A percentile compares a stretch with the other conserved stretches of the same genome.
Evolutionary conservation across 2,329 filamentous ascomycete genomes (phyloP).

Genomic region (Botryotinia calthae): DNA sequence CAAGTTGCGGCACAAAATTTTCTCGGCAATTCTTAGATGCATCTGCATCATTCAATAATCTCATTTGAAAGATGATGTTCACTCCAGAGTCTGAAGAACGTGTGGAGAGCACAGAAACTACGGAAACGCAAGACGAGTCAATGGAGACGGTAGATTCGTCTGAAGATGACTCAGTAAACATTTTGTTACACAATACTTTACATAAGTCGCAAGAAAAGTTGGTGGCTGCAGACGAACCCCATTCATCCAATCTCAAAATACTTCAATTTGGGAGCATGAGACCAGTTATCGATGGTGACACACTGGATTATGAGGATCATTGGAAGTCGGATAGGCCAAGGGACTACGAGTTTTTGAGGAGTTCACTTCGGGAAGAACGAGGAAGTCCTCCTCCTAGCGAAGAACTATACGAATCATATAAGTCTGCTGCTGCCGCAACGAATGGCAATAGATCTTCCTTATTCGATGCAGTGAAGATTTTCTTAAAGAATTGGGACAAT

Average conservation of each 20-base stretch:
- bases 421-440: background rate
- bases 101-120: background rate
- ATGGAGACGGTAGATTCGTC: background rate
- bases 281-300: too few relatives aligned
- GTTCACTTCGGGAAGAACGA: background rate
- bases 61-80: background rate
- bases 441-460: background rate
- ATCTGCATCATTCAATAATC: background rate
- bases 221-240: background rate
- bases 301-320: background rate
- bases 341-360: background rate
- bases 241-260: background rate
- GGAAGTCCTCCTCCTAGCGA: background rate
- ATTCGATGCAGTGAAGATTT: background rate
- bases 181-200: background rate
- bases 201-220: background rate
- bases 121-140: background rate
- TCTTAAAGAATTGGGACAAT: background rate
- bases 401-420: background rate
- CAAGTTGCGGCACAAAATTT: background rate
- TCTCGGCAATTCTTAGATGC: background rate
- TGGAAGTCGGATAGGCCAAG: background rate
- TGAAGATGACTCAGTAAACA: background rate
- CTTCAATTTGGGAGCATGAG: background rate
- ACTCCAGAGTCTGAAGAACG: background rate